phyloP scores from a whole-genome alignment of 2,329 filamentous ascomycete genomes.

The Aspergillus cejpii region DNA sequence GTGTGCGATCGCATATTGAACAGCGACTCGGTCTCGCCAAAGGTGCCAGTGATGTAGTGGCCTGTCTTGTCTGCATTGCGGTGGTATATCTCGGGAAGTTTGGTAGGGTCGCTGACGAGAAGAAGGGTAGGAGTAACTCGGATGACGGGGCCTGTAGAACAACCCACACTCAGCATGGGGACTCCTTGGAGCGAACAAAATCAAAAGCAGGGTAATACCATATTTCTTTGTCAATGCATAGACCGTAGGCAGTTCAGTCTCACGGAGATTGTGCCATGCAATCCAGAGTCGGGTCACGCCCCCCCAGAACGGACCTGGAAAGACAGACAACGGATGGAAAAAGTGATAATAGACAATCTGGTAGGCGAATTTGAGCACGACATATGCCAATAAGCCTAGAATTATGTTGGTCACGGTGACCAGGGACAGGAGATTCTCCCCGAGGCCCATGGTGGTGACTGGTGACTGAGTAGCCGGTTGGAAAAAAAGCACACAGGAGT shows the following conservation, averaged over 20 bases:
- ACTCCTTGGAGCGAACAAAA: not conserved
- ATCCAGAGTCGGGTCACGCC: slow-evolving; percentile 51
- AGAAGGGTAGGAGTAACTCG: slow-evolving; percentile 50
- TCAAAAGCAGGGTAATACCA: not conserved
- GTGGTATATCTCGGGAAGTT: slow-evolving; percentile 52
- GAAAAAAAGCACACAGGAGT: not conserved
- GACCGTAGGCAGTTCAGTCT: slow-evolving; percentile 42
- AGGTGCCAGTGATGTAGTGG: slow-evolving; percentile 54
- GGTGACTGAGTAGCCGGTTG: not conserved
- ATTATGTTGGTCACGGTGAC: slow-evolving; percentile 24
- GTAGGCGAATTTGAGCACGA: slow-evolving; percentile 21
- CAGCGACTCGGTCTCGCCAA: slow-evolving; percentile 50
- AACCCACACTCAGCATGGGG: not conserved
- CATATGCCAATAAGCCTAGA: slow-evolving; percentile 21
- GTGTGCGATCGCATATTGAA: slow-evolving; percentile 54
- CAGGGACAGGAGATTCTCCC: slow-evolving; percentile 20
- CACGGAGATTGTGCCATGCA: slow-evolving; percentile 46
- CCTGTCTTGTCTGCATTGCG: slow-evolving; percentile 52
- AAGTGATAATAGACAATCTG: slow-evolving; percentile 42
- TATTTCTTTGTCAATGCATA: slow-evolving; percentile 36
- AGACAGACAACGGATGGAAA: slow-evolving; percentile 48
- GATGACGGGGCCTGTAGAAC: slow-evolving; percentile 44
- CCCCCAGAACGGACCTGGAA: slow-evolving; percentile 52
- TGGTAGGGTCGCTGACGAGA: slow-evolving; percentile 48
- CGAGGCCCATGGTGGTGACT: slow-evolving; percentile 21